phyloP scores from a whole-genome alignment of 2,329 filamentous ascomycete species.

The Aspergillus arachidicola region DNA sequence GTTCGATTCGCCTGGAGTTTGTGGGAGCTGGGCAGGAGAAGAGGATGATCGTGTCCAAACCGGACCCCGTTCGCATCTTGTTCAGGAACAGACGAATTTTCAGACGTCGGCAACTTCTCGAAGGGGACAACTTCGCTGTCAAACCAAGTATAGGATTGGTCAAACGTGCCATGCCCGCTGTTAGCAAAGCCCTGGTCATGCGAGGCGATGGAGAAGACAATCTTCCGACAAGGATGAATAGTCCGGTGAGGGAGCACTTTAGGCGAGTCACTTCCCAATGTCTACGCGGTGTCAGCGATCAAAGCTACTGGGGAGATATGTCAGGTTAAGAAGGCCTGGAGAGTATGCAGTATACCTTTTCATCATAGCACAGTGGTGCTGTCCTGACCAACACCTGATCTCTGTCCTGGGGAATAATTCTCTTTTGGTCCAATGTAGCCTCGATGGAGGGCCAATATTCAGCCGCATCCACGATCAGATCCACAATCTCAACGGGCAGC shows the following conservation, averaged over 20 bases:
- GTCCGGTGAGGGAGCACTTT: slow-evolving; percentile 36
- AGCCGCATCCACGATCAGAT: slow-evolving; percentile 43
- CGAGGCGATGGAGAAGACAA: slow-evolving; percentile 37
- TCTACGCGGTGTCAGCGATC: slow-evolving; percentile 12
- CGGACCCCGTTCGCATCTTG: slow-evolving; percentile 9
- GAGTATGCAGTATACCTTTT: slow-evolving; percentile 21
- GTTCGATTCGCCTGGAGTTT: slow-evolving; percentile 37
- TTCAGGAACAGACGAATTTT: slow-evolving; percentile 10
- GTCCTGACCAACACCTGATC: slow-evolving; percentile 40
- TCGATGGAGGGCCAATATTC: slow-evolving; percentile 38
- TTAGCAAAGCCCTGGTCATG: slow-evolving; percentile 42
- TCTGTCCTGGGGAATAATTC: slow-evolving; percentile 32
- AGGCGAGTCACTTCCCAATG: slow-evolving; percentile 18
- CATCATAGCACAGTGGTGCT: slow-evolving; percentile 39
- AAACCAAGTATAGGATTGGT: slow-evolving; percentile 43
- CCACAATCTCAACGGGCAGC: slow-evolving; percentile 41
- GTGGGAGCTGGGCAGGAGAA: slow-evolving; percentile 31
- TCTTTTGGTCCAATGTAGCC: slow-evolving; percentile 21
- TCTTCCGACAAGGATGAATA: slow-evolving; percentile 42
- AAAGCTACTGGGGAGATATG: neutral
- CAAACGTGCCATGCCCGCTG: slow-evolving; percentile 28
- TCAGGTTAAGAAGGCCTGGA: neutral
- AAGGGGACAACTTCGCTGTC: slow-evolving; percentile 35
- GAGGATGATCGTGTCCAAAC: slow-evolving; percentile 27
- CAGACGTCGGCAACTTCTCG: slow-evolving; percentile 26